These are phyloP conservation scores for Crithidia thermophila DNA, from an alignment of 208 protist genomes.

Conservation along the genomic window DNA sequence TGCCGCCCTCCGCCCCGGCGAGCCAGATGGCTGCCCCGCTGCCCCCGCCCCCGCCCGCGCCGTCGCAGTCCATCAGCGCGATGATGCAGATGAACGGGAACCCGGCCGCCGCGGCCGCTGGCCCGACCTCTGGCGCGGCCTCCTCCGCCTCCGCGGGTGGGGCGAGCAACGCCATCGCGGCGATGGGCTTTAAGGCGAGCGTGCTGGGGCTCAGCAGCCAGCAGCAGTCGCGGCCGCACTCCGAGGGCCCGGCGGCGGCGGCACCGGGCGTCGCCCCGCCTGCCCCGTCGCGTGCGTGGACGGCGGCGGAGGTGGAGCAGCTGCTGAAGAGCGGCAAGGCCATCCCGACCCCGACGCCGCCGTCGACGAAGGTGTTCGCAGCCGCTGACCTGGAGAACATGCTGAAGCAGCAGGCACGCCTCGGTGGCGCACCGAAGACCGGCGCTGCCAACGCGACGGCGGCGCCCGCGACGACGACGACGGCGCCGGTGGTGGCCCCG, in stretches of 20 bases:
- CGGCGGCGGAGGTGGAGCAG: slow-evolving; percentile 63
- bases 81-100: not conserved
- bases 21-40: too few species aligned
- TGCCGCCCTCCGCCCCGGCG: not conserved
- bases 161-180: not conserved
- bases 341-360: not conserved
- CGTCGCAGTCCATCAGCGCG: not conserved
- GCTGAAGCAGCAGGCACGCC: slow-evolving; percentile 48
- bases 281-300: slow-evolving; percentile 37
- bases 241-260: not conserved
- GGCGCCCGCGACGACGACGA: too few species aligned
- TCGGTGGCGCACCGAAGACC: slow-evolving; percentile 10
- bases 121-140: not conserved
- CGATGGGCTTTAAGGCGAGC: slow-evolving; percentile 18
- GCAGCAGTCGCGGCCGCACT: slow-evolving; percentile 10
- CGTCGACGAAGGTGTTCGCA: slow-evolving; percentile 34
- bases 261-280: slow-evolving; percentile 1
- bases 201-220: slow-evolving; percentile 11
- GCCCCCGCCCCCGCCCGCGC: not conserved
- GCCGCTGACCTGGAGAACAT: slow-evolving; percentile 61
- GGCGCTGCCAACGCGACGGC: not conserved
- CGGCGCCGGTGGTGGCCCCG: slow-evolving; percentile 16
- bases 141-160: slow-evolving; percentile 9
- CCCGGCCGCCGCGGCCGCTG: not conserved
- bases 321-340: slow-evolving; percentile 39